Evolutionary conservation across 2,329 filamentous ascomycete species (phyloP), one percentile per base, ranked within the genome.

Genomic region (Sporothrix brunneoviolacea): DNA sequence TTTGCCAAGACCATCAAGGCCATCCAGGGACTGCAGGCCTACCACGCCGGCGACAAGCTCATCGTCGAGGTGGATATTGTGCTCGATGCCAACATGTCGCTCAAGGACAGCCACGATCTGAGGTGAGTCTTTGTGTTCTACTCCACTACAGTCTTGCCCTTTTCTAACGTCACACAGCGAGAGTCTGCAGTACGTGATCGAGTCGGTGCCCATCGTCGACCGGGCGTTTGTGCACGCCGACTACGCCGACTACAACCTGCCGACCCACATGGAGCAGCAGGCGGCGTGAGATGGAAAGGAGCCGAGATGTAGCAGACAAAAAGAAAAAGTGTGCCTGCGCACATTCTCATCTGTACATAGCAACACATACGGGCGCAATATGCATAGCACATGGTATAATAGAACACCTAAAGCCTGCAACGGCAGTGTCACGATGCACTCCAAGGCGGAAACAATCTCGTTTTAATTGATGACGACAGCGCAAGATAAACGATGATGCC

Each of bases 1-100:
- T 95, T 95, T 63, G 90, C 90, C 40, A 88, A 86, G 58, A 86
- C 86, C 12, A 94, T 96, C 62, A 82, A 81, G 61, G 84, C 88
- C 63, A 93, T 94, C 54, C 88, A 93, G 64, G 88, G 88, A 28
- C 70, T 93, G 50, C 84, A 90, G 58, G 88, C 88, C 2, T 94
- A 93, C 64, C 88, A 94, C 61, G 83, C 84, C 0, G 88, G 88
- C 22, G 88, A 93, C 65, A 91, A 90, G 71, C 75, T 93, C 52
- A 90, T 88, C 56, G 86, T 91, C 22, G 75, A 79, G 62, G 87
- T 91, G 10, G 88, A 94, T 64, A 86, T 93, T 57, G 86, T 94
- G 30, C 76, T 94, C 37, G 87, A 90, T 55, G 83, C 87, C 59
- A 78, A 79, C 56, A 88, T 84, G 52, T 82, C 79, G 24, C 69